These are phyloP conservation scores for Bipolaris sorokiniana DNA, from an alignment of 2,329 filamentous ascomycete species.

Conservation along the genomic window DNA sequence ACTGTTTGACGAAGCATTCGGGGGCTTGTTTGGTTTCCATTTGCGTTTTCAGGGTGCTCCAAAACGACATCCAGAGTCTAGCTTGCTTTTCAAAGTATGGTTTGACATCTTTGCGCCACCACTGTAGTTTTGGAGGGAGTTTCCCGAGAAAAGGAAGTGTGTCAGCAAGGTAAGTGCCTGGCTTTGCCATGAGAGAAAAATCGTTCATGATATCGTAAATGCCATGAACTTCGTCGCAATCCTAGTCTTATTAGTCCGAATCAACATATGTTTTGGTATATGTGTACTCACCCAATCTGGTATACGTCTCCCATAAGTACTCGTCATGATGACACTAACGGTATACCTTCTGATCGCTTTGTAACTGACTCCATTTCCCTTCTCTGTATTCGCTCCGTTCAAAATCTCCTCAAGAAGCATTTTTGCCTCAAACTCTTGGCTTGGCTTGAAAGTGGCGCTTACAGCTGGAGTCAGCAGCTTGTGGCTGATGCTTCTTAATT, in stretches of 20 bases:
- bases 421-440: conserved; percentile 55
- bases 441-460: conserved; percentile 51
- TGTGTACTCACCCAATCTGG: conserved; percentile 36
- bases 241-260: conserved; percentile 17
- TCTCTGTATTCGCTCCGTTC: conserved; percentile 33
- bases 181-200: conserved; percentile 38
- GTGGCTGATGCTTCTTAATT: conserved; percentile 49
- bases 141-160: conserved; percentile 37
- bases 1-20: conserved; percentile 46
- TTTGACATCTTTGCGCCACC: conserved; percentile 38
- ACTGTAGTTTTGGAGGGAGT: conserved; percentile 38
- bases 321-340: conserved; percentile 47
- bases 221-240: conserved; percentile 41
- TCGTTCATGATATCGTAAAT: conserved; percentile 47
- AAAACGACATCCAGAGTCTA: conserved; percentile 44
- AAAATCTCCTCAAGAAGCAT: conserved; percentile 53
- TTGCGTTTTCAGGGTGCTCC: conserved; percentile 36
- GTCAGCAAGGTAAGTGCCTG: conserved; percentile 43
- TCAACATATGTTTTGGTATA: not conserved
- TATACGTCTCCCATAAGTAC: conserved; percentile 44
- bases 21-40: conserved; percentile 42
- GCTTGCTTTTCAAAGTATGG: conserved; percentile 42
- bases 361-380: conserved; percentile 33
- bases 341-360: conserved; percentile 41
- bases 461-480: conserved; percentile 47